Percentiles rank a stretch among this genome's conserved stretches.
Conservation (phyloP, 2,329 filamentous ascomycete genomes). For the Neurospora sp. region DNA sequence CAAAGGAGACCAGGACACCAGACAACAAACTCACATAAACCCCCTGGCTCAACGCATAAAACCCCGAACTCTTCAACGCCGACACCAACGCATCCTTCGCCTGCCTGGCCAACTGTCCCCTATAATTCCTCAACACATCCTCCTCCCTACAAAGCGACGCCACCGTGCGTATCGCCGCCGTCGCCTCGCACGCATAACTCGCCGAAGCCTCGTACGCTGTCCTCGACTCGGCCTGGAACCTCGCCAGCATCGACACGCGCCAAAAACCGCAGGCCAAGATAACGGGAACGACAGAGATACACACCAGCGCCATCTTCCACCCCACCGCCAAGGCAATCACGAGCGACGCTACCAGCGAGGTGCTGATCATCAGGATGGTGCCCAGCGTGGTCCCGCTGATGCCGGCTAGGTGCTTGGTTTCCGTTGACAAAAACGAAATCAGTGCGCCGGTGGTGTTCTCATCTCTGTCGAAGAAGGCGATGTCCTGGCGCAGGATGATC, state of each 20-base stretch:
- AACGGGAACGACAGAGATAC: conserved; percentile 32
- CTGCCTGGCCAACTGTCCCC: too few relatives aligned
- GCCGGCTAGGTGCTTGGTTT: conserved; percentile 30
- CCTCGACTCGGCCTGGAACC: not conserved
- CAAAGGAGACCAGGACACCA: too few relatives aligned
- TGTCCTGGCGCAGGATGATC: conserved; percentile 29
- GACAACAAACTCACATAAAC: too few relatives aligned
- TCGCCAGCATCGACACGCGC: conserved; percentile 25
- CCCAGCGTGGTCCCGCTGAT: conserved; percentile 33
- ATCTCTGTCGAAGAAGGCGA: conserved; percentile 32
- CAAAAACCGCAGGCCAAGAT: conserved; percentile 26
- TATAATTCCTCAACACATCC: too few relatives aligned
- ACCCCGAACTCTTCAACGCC: too few relatives aligned
- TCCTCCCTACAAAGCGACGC: too few relatives aligned
- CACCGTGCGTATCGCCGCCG: not conserved
- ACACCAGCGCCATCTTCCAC: conserved; percentile 40
- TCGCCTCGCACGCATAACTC: not conserved
- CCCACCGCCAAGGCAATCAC: conserved; percentile 33
- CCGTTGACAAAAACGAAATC: conserved; percentile 25
- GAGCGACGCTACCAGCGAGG: conserved; percentile 28
- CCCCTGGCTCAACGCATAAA: too few relatives aligned
- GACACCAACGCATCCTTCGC: too few relatives aligned
- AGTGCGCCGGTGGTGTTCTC: conserved; percentile 31
- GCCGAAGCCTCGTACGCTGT: not conserved
- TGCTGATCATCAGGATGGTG: conserved; percentile 27